A percentile compares a stretch with the other conserved stretches of the same genome.
phyloP scores from a whole-genome alignment of 1,284 basidiomycete genomes.

The Moniliophthora roreri region DNA sequence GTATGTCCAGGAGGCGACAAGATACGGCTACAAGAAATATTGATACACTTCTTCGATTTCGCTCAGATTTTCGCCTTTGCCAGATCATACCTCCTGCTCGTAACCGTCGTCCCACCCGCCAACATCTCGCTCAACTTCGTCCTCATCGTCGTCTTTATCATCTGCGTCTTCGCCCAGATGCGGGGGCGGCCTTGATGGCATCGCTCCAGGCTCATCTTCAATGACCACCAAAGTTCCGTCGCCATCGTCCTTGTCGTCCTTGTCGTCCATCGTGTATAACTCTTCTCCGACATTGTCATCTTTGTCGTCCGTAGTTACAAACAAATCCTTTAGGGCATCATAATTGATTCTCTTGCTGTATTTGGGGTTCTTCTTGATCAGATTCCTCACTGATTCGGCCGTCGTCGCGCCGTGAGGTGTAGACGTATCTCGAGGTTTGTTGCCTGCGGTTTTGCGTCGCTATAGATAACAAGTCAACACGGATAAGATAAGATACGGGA shows the following conservation, averaged over 20 bases:
- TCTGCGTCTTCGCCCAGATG: slow-evolving; percentile 25
- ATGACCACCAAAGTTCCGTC: slow-evolving; percentile 44
- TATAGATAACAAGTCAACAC: slow-evolving; percentile 27
- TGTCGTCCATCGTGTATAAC: slow-evolving; percentile 39
- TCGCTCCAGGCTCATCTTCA: slow-evolving; percentile 39
- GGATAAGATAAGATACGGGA: slow-evolving; percentile 1
- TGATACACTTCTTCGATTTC: too few species aligned
- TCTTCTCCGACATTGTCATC: slow-evolving; percentile 43
- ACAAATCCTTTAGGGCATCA: slow-evolving; percentile 77
- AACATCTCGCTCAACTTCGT: slow-evolving; percentile 36
- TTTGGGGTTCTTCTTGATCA: slow-evolving; percentile 80
- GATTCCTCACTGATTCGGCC: slow-evolving; percentile 77
- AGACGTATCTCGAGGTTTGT: slow-evolving; percentile 72
- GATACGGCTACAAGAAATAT: too few species aligned
- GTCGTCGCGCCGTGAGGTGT: slow-evolving; percentile 73
- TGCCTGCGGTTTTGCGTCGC: slow-evolving; percentile 67
- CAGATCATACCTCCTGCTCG: slow-evolving; percentile 42
- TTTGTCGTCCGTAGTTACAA: slow-evolving; percentile 62
- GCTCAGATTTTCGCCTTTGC: too few species aligned
- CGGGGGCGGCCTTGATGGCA: slow-evolving; percentile 18
- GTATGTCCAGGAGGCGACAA: too few species aligned
- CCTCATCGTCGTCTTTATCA: slow-evolving; percentile 34
- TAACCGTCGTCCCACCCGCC: slow-evolving; percentile 41
- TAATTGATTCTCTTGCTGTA: slow-evolving; percentile 92
- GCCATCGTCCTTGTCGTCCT: slow-evolving; percentile 42